Evolutionary conservation across 257 asterid genomes (phyloP).

Genomic region (Ligustrum vulgare): DNA sequence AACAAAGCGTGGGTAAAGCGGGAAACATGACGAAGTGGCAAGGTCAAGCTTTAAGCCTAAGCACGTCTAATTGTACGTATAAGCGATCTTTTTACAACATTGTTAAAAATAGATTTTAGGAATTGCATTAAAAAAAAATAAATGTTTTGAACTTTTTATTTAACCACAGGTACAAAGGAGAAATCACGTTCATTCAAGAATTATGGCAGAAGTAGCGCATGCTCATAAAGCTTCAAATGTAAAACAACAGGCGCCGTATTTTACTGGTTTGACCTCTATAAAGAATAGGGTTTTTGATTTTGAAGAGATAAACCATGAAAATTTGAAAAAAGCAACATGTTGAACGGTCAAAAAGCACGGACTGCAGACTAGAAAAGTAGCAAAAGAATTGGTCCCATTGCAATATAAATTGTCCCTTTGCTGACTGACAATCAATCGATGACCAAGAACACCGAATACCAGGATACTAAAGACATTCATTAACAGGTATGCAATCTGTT

Average conservation of each 20-base stretch:
- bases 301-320: slow-evolving; percentile 10
- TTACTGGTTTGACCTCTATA: not conserved
- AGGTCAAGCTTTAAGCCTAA: too few relatives aligned
- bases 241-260: not conserved
- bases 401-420: not conserved
- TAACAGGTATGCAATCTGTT: too few relatives aligned
- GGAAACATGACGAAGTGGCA: too few relatives aligned
- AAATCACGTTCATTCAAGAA: not conserved
- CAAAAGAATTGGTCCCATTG: slow-evolving; percentile 4
- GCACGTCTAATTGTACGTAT: too few relatives aligned
- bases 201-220: not conserved
- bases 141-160: too few relatives aligned
- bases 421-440: not conserved
- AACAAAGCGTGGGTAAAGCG: too few relatives aligned
- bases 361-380: slow-evolving; percentile 15
- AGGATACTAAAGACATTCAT: not conserved
- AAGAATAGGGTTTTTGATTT: not conserved
- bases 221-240: not conserved
- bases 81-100: too few relatives aligned
- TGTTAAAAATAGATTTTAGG: too few relatives aligned
- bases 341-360: slow-evolving; percentile 53
- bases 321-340: slow-evolving; percentile 35
- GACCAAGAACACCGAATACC: not conserved
- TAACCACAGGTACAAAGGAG: not conserved
- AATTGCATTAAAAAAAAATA: too few relatives aligned